A percentile compares a stretch with the other conserved stretches of the same genome.
Conservation (phyloP, 2,329 filamentous ascomycete genomes). For the Atkinsonella hypoxylon region DNA sequence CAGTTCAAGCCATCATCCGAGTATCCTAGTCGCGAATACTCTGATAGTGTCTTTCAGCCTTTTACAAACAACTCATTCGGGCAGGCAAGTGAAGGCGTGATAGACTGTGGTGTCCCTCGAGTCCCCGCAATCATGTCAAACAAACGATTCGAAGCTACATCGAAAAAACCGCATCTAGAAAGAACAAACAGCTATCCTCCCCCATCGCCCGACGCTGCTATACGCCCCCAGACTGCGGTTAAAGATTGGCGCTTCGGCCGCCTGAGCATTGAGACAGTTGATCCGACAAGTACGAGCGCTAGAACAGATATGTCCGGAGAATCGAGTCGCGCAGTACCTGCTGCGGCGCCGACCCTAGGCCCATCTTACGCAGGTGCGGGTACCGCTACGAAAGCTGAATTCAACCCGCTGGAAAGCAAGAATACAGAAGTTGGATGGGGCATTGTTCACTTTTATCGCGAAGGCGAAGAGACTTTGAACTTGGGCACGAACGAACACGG, state of each 20-base stretch:
- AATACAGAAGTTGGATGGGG: constrained; percentile 81
- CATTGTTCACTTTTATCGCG: constrained; percentile 85
- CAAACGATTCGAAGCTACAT: constrained; percentile 25
- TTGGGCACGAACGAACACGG: constrained; percentile 14
- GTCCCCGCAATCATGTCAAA: constrained; percentile 19
- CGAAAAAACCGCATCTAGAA: constrained; percentile 28
- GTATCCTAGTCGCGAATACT: background rate
- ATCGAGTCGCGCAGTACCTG: constrained; percentile 30
- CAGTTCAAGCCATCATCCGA: constrained; percentile 12
- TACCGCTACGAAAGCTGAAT: constrained; percentile 72
- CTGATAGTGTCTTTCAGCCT: background rate
- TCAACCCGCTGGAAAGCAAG: constrained; percentile 55
- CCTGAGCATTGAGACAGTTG: constrained; percentile 71
- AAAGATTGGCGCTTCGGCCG: constrained; percentile 72
- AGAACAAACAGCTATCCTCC: constrained; percentile 29
- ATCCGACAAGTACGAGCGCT: constrained; percentile 35
- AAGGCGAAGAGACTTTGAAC: constrained; percentile 60
- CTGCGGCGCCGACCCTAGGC: constrained; percentile 39
- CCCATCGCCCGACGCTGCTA: constrained; percentile 30
- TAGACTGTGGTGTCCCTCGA: constrained; percentile 37
- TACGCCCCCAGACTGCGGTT: constrained; percentile 36
- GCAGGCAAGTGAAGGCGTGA: constrained; percentile 21
- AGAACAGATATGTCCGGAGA: constrained; percentile 21
- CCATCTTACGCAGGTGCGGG: constrained; percentile 48
- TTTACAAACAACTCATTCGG: background rate